These are phyloP conservation scores for Lactarius hatsudake DNA, from an alignment of 768 basidiomycete genomes.

Conservation along the genomic window DNA sequence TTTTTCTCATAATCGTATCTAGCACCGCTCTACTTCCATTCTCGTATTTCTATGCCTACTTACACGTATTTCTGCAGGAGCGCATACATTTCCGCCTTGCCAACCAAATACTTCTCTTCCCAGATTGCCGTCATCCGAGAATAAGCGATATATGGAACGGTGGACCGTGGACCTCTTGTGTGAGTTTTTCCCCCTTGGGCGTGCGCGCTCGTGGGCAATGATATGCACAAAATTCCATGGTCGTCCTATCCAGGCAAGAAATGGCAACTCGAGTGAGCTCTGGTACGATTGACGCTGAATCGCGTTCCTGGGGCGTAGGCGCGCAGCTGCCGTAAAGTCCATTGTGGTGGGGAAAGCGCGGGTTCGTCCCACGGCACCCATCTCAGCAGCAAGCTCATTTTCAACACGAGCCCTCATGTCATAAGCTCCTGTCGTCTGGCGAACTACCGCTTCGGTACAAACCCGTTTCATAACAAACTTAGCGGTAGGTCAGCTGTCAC, in stretches of 20 bases:
- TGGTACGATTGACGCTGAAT: background rate
- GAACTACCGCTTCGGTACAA: background rate
- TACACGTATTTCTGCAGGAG: slow-evolving; percentile 11
- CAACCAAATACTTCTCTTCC: background rate
- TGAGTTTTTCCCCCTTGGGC: background rate
- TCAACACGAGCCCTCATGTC: background rate
- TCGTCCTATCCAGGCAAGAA: background rate
- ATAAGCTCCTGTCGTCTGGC: background rate
- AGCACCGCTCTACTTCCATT: slow-evolving; percentile 10
- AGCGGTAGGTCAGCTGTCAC: background rate
- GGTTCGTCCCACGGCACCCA: background rate
- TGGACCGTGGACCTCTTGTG: background rate
- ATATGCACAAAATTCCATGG: background rate
- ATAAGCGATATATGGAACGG: background rate
- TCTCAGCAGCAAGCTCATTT: background rate
- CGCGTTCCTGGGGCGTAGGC: background rate
- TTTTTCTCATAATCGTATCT: slow-evolving; percentile 13
- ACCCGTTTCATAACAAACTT: background rate
- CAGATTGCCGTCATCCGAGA: slow-evolving; percentile 2
- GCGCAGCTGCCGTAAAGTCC: background rate
- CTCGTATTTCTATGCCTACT: background rate
- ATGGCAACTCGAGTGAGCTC: background rate
- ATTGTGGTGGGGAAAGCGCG: too few species aligned
- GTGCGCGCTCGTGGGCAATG: background rate
- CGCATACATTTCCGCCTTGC: background rate